Base-by-base conservation (phyloP, 768 basidiomycete species). In the Boletus speciosus region DNA sequence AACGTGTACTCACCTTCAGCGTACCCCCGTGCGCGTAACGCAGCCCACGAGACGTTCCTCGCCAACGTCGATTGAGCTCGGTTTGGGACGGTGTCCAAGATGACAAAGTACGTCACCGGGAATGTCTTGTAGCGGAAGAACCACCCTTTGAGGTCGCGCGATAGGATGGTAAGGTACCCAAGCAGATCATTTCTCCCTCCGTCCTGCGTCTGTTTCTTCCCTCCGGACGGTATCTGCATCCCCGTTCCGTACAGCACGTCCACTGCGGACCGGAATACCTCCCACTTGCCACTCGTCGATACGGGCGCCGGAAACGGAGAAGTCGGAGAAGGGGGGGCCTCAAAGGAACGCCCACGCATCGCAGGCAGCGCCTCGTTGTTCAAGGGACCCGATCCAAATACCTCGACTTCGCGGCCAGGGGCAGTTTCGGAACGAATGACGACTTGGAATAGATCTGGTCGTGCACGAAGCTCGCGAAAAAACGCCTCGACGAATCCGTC, bases 61-160 rank as follows among this genome's bases (percentile, higher is more conserved):
- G 41, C 49, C 47, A 57, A 31, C 4, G 41, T 32, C 7, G 47
- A 45, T 6, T 2, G 9, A 5, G 32, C 56, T 3, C 58, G 58
- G 35, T 49, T 34, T 1, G 58, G 51, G 5, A 50, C 47, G 0
- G 58, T 48, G 19, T 60, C 58, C 48, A 60, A 31, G 21, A 73
- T 70, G 4, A 69, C 64, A 49, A 73, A 62, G 47, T 68, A 73
- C 23, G 57, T 71, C 29, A 71, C 72, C 1, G 63, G 69, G 44
- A 73, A 61, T 0, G 54, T 61, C 48, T 69, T 73, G 58, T 59
- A 69, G 10, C 40, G 59, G 56, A 71, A 73, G 54, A 73, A 66
- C 59, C 58, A 60, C 27, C 49, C 61, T 12, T 5, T 8, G 8
- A 7, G 29, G 1, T 48, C 19, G 1, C 41, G 35, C 4, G 14